Conservation (phyloP, 108 stramenopile species). For the Schizochytrium sp. region DNA sequence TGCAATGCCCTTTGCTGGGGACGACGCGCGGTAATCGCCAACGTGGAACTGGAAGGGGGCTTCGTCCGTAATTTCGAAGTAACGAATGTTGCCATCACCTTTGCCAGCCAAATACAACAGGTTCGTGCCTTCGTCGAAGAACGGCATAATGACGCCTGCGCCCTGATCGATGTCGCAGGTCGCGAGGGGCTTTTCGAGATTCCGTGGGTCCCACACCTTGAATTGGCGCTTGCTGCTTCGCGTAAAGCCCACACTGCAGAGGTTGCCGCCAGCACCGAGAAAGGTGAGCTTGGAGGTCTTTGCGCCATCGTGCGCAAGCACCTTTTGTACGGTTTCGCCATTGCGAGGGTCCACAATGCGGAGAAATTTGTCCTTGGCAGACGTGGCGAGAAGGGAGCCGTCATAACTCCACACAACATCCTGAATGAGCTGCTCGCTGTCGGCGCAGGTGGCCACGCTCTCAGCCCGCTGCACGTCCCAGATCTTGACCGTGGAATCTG, state of each 20-base stretch:
- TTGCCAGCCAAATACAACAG: constrained; percentile 95
- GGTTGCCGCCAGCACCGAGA: constrained; percentile 72
- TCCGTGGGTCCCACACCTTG: constrained; percentile 92
- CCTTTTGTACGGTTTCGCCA: constrained; percentile 43
- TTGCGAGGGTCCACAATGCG: constrained; percentile 78
- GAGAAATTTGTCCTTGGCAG: constrained; percentile 89
- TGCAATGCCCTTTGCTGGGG: constrained; percentile 88
- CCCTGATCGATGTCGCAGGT: constrained; percentile 85
- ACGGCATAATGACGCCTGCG: constrained; percentile 89
- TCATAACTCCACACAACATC: constrained; percentile 88
- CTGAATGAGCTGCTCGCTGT: constrained; percentile 67
- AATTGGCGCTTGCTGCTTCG: constrained; percentile 79
- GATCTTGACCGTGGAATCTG: constrained; percentile 82
- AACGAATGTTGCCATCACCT: constrained; percentile 95
- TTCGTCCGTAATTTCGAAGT: constrained; percentile 87
- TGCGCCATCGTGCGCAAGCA: constrained; percentile 76
- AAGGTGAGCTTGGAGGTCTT: constrained; percentile 78
- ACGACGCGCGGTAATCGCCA: constrained; percentile 77
- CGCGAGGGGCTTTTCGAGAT: constrained; percentile 59
- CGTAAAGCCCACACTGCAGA: constrained; percentile 83
- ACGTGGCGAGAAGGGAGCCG: constrained; percentile 72
- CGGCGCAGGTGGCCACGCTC: constrained; percentile 55
- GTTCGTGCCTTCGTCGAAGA: constrained; percentile 83
- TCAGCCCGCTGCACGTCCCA: constrained; percentile 87
- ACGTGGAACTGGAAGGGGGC: constrained; percentile 2